Conservation (phyloP, 352 stramenopile genomes). For the Phytophthora tentaculata region DNA sequence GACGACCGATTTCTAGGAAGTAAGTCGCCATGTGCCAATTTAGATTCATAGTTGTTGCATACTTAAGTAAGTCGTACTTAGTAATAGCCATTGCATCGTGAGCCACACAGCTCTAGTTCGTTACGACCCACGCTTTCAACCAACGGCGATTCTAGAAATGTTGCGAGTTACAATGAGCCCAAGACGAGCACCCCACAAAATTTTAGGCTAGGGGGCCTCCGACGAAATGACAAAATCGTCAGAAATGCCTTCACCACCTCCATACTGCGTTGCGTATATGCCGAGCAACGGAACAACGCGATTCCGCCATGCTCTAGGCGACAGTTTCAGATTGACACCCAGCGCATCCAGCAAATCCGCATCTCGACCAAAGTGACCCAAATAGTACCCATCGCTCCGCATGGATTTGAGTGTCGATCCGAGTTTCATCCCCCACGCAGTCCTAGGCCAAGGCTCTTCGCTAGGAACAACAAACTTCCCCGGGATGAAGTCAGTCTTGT, state of each 20-base stretch:
- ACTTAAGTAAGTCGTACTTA: too few species aligned
- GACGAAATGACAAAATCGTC: not conserved
- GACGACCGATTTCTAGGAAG: too few species aligned
- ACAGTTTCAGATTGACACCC: not conserved
- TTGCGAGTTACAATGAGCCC: not conserved
- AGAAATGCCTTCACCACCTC: not conserved
- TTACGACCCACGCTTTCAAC: too few species aligned
- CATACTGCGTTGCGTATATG: not conserved
- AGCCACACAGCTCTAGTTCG: too few species aligned
- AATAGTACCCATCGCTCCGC: not conserved
- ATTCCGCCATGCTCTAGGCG: not conserved
- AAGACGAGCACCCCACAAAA: not conserved
- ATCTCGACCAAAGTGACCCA: constrained; percentile 5
- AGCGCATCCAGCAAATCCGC: not conserved
- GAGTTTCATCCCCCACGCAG: not conserved
- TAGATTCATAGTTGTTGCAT: too few species aligned
- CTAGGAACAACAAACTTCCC: constrained; percentile 4
- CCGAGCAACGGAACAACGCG: not conserved
- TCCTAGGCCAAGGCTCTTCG: not conserved
- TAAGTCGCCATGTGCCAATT: too few species aligned
- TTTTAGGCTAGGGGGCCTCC: not conserved
- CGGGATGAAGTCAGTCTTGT: not conserved
- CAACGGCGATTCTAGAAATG: not conserved
- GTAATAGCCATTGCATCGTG: too few species aligned
- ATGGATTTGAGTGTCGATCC: not conserved